Conservation (phyloP, 108 stramenopile species). For the Cylindrotheca fusiformis region DNA sequence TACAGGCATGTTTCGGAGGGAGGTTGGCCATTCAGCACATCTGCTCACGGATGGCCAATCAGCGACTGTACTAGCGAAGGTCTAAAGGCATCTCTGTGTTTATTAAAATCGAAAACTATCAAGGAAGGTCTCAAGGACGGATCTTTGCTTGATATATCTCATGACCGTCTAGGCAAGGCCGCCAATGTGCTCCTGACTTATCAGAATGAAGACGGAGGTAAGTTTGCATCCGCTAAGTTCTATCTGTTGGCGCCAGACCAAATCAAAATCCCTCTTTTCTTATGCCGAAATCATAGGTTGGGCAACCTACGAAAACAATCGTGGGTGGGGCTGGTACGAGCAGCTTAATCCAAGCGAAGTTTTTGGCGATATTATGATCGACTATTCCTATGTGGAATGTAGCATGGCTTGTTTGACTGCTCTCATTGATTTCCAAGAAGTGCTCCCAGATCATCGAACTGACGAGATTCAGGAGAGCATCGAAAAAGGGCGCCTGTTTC, state of each 20-base stretch:
- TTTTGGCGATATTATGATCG: slow-evolving; percentile 99
- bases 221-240: too few species aligned
- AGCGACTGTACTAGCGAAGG: slow-evolving; percentile 98
- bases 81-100: slow-evolving; percentile 79
- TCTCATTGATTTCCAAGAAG: slow-evolving; percentile 85
- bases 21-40: slow-evolving; percentile 98
- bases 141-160: slow-evolving; percentile 42
- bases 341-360: slow-evolving; percentile 96
- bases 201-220: slow-evolving; percentile 95
- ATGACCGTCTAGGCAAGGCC: slow-evolving; percentile 75
- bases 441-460: slow-evolving; percentile 70
- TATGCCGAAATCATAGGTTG: slow-evolving; percentile 65
- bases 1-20: slow-evolving; percentile 95
- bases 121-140: slow-evolving; percentile 47
- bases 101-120: slow-evolving; percentile 60
- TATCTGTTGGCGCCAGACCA: too few species aligned
- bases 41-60: slow-evolving; percentile 99
- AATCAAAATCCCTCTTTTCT: too few species aligned
- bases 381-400: slow-evolving; percentile 98
- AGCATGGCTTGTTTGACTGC: slow-evolving; percentile 95
- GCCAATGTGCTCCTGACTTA: slow-evolving; percentile 84
- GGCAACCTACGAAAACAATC: slow-evolving; percentile 99
- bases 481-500: slow-evolving; percentile 78
- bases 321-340: slow-evolving; percentile 98
- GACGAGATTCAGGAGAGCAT: slow-evolving; percentile 77